These are phyloP conservation scores for Yarrowia sp. DNA, from an alignment of 805 yeast species.

Conservation along the genomic window DNA sequence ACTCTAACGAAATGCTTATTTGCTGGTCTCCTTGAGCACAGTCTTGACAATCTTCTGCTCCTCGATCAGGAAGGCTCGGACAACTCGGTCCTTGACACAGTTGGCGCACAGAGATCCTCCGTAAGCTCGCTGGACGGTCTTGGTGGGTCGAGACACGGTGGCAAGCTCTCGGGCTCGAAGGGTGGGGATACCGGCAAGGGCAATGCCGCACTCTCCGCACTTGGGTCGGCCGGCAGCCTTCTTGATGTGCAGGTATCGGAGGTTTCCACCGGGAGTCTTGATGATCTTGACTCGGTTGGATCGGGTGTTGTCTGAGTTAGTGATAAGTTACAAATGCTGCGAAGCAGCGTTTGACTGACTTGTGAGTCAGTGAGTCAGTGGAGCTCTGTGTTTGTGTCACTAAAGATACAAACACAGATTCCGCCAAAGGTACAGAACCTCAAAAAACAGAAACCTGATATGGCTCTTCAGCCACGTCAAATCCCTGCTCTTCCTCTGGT, in stretches of 20 bases:
- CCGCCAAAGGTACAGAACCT: no score
- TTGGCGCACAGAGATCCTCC: slow-evolving; percentile 97
- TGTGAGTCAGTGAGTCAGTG: no score
- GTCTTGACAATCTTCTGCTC: slow-evolving; percentile 99
- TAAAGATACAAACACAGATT: no score
- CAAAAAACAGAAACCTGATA: no score
- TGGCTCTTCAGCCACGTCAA: no score
- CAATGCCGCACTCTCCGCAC: slow-evolving; percentile 67
- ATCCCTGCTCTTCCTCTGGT: no score
- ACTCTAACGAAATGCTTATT: slow-evolving; percentile 56
- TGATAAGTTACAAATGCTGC: not conserved
- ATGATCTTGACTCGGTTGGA: slow-evolving; percentile 99
- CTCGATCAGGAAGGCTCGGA: slow-evolving; percentile 99
- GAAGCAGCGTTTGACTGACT: no score
- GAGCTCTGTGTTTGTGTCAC: not conserved
- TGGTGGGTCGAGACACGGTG: slow-evolving; percentile 88
- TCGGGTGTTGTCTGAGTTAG: slow-evolving; percentile 85
- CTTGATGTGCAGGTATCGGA: slow-evolving; percentile 96
- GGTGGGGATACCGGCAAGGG: slow-evolving; percentile 84
- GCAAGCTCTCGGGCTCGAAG: slow-evolving; percentile 99
- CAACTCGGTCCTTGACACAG: slow-evolving; percentile 99
- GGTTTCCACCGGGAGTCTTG: slow-evolving; percentile 99
- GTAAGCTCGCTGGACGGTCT: slow-evolving; percentile 99
- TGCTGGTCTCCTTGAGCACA: slow-evolving; percentile 95
- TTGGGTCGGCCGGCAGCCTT: slow-evolving; percentile 75